These are phyloP conservation scores for Hypoxylon sp. DNA, from an alignment of 2,329 filamentous ascomycete genomes.

Conservation along the genomic window DNA sequence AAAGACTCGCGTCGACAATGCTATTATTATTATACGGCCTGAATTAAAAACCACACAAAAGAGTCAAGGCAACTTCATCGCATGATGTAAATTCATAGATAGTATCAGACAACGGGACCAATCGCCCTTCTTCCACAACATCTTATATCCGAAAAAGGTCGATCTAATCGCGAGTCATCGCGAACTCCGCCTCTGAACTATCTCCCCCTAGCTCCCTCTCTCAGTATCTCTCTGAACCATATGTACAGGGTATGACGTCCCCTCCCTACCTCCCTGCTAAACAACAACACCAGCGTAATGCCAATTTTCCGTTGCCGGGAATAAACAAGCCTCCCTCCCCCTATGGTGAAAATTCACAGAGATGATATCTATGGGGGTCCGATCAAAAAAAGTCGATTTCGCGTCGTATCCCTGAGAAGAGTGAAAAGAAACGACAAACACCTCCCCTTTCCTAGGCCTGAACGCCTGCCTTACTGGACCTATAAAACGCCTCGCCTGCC, in stretches of 20 bases:
- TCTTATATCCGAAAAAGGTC: not conserved
- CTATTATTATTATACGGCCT: no score
- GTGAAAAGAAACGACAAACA: not conserved
- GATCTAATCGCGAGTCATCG: not conserved
- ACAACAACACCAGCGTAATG: not conserved
- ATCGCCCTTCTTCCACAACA: not conserved
- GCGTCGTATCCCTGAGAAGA: slow-evolving; percentile 15
- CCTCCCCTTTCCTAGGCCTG: not conserved
- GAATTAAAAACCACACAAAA: no score
- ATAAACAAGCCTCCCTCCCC: slow-evolving; percentile 2
- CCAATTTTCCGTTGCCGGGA: slow-evolving; percentile 9
- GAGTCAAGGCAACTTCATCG: not conserved
- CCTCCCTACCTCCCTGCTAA: not conserved
- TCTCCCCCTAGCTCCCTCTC: not conserved
- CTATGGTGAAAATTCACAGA: not conserved
- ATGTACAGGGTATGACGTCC: slow-evolving; percentile 11
- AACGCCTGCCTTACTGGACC: slow-evolving; percentile 8
- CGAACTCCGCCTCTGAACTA: not conserved
- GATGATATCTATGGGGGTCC: not conserved
- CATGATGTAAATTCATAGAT: not conserved
- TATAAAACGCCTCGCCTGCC: slow-evolving; percentile 28
- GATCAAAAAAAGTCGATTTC: not conserved
- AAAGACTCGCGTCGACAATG: no score
- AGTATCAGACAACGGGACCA: not conserved
- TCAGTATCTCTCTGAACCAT: not conserved